A percentile compares a stretch with the other conserved stretches of the same genome.
Conservation (phyloP, 2,329 filamentous ascomycete genomes). For the Fusarium longipes region DNA sequence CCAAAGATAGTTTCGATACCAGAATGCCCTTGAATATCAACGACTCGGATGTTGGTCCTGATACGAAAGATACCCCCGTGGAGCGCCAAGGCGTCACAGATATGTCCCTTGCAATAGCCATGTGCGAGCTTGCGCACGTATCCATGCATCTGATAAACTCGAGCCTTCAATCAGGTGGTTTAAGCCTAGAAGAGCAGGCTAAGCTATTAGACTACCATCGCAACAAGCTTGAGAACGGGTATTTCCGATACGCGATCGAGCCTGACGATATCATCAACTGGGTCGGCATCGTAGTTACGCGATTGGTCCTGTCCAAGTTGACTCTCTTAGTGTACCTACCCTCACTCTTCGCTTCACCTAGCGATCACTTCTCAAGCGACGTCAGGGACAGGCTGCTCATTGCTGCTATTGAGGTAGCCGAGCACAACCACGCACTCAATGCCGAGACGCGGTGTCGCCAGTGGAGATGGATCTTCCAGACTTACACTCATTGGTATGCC, state of each 20-base stretch:
- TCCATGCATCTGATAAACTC: slow-evolving; percentile 54
- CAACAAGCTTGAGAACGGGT: slow-evolving; percentile 55
- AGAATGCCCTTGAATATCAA: slow-evolving; percentile 68
- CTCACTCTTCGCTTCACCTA: slow-evolving; percentile 57
- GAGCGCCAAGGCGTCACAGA: slow-evolving; percentile 66
- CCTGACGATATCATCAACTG: slow-evolving; percentile 51
- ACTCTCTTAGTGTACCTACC: slow-evolving; percentile 66
- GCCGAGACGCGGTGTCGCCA: slow-evolving; percentile 59
- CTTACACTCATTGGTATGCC: slow-evolving; percentile 69
- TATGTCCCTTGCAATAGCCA: slow-evolving; percentile 56
- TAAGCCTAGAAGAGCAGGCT: slow-evolving; percentile 55
- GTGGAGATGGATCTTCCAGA: slow-evolving; percentile 70
- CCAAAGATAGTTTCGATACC: slow-evolving; percentile 62
- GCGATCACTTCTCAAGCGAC: slow-evolving; percentile 52
- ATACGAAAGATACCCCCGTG: slow-evolving; percentile 59
- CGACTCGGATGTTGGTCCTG: slow-evolving; percentile 61
- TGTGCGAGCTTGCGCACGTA: slow-evolving; percentile 51
- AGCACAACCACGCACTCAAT: slow-evolving; percentile 67
- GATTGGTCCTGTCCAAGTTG: slow-evolving; percentile 65
- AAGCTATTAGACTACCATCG: slow-evolving; percentile 59
- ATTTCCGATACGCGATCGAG: slow-evolving; percentile 54
- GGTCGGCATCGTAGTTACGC: slow-evolving; percentile 52
- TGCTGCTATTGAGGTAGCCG: slow-evolving; percentile 65
- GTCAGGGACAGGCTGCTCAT: slow-evolving; percentile 59
- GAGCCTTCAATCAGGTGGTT: slow-evolving; percentile 43